Evolutionary conservation across 805 yeast genomes (phyloP).

Genomic region (Cyberlindnera misumaiensis): DNA sequence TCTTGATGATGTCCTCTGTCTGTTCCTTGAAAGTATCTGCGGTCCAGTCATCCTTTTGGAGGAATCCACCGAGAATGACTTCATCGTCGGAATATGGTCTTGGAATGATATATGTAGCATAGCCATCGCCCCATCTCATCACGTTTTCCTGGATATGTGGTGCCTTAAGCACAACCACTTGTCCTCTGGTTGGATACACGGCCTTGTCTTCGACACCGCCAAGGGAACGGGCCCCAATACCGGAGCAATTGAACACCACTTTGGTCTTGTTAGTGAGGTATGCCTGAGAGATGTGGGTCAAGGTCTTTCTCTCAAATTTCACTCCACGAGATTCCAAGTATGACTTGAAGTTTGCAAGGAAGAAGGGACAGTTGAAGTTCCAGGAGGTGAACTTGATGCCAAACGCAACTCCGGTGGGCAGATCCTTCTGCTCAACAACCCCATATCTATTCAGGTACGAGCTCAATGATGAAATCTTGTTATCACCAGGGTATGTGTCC

Average conservation of each 20-base stretch:
- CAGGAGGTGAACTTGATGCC: slow-evolving; percentile 54
- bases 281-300: slow-evolving; percentile 55
- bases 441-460: slow-evolving; percentile 43
- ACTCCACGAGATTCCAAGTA: slow-evolving; percentile 46
- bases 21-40: slow-evolving; percentile 51
- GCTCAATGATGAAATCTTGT: slow-evolving; percentile 40
- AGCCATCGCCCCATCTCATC: slow-evolving; percentile 53
- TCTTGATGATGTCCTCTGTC: slow-evolving; percentile 51
- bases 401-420: slow-evolving; percentile 46
- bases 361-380: slow-evolving; percentile 68
- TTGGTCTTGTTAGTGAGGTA: slow-evolving; percentile 22
- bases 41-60: slow-evolving; percentile 58
- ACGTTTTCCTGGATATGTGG: slow-evolving; percentile 58
- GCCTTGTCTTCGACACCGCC: slow-evolving; percentile 59
- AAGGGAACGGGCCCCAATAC: slow-evolving; percentile 57
- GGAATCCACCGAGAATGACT: slow-evolving; percentile 68
- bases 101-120: slow-evolving; percentile 66
- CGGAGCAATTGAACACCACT: slow-evolving; percentile 69
- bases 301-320: slow-evolving; percentile 36
- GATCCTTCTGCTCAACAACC: slow-evolving; percentile 26
- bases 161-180: slow-evolving; percentile 65
- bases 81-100: slow-evolving; percentile 62
- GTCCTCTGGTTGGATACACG: slow-evolving; percentile 74
- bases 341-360: slow-evolving; percentile 39
- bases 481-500: slow-evolving; percentile 40